Conservation (phyloP, 2,329 filamentous ascomycete species). For the Elsinoe perseae region DNA sequence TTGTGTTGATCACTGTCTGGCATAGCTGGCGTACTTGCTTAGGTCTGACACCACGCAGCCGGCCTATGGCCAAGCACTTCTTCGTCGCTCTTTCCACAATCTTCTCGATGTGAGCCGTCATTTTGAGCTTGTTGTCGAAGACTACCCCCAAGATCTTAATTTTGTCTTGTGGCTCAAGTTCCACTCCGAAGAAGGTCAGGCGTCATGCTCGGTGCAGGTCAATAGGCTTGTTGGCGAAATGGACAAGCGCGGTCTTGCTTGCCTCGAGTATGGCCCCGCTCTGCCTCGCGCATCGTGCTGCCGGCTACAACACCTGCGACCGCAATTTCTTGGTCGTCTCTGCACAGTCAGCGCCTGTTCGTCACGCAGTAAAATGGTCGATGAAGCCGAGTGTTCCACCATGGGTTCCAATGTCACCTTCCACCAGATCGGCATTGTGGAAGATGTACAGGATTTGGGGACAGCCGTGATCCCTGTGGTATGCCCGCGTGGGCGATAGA, state of each 20-base stretch:
- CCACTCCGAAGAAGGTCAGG: no score
- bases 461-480: constrained; percentile 32
- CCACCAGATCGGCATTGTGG: constrained; percentile 34
- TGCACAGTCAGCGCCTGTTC: neutral
- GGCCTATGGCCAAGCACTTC: no score
- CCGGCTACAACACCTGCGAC: constrained; percentile 15
- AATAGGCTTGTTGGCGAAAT: constrained; percentile 7
- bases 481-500: constrained; percentile 21
- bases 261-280: constrained; percentile 15
- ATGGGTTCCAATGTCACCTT: constrained; percentile 26
- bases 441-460: constrained; percentile 33
- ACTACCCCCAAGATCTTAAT: no score
- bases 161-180: no score
- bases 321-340: constrained; percentile 9
- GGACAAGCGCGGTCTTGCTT: constrained; percentile 16
- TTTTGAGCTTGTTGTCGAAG: no score
- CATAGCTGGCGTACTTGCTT: no score
- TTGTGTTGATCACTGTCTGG: no score
- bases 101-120: no score
- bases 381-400: constrained; percentile 27
- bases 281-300: constrained; percentile 23
- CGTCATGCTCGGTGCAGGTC: no score
- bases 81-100: no score
- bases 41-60: no score
- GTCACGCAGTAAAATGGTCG: constrained; percentile 23